Evolutionary conservation across 345 rosid species (phyloP), one percentile per base, ranked within the genome.

Genomic region (Durio zibethinus): DNA sequence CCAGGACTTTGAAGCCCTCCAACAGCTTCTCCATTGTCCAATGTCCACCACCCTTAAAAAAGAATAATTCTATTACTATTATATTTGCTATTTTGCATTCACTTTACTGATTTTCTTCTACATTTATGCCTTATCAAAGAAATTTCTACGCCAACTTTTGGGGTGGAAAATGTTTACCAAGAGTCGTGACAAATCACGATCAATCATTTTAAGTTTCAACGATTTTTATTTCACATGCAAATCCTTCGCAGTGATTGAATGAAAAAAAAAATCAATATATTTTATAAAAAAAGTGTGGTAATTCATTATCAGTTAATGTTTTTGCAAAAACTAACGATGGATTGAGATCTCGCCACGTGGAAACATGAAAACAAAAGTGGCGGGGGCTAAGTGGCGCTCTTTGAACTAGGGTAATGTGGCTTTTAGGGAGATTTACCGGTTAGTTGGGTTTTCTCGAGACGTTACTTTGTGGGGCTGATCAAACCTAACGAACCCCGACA

Each of bases 401-500:
- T n/a, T n/a, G 23, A 71, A 21, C 27, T 3, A 25, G 65, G 36
- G 23, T 36, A 1, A 0, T 33, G n/a, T 1, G 29, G 27, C 14
- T 16, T 52, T 18, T 14, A 1, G 2, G 25, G 15, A 59, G 23
- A 20, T 31, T 74, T 62, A 68, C 59, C 40, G 43, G 73, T 7
- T 56, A 29, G 67, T 45, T 1, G 4, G 36, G 45, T 68, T 72
- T 48, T 61, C 59, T 35, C 40, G 66, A 10, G 64, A 45, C 4
- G 8, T 53, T 21, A 12, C 3, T 2, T 25, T 2, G 60, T 40
- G 53, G 77, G 72, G 45, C 15, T 47, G 62, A 59, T 57, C 8
- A 25, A 59, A 65, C 42, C 52, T 57, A 54, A 25, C 21, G 2
- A 25, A 52, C 18, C 75, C 42, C 82, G 73, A 76, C 79, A 56